phyloP scores from a whole-genome alignment of 176 grass and related monocot genomes.

The Neostapfia colusana region DNA sequence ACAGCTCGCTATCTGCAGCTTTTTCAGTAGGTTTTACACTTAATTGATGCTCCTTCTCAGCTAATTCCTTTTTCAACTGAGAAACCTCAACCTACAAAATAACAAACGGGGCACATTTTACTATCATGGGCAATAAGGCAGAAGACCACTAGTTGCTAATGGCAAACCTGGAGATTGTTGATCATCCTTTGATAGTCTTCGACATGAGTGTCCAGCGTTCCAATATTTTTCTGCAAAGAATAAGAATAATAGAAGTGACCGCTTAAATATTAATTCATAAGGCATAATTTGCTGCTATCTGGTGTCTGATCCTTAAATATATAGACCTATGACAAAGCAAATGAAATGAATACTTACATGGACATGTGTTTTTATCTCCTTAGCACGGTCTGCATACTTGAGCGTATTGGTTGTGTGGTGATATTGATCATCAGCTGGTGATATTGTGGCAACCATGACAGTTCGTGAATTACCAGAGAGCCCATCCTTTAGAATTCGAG shows the following conservation, averaged over 20 bases:
- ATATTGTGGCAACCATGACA: conserved; percentile 98
- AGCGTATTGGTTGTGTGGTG: conserved; percentile 96
- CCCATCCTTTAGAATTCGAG: conserved; percentile 97
- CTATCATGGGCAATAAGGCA: conserved; percentile 13
- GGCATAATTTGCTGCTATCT: neutral
- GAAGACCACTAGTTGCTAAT: neutral
- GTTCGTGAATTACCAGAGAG: conserved; percentile 96
- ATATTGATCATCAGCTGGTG: conserved; percentile 94
- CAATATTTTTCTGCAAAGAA: conserved; percentile 89
- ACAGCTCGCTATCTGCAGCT: conserved; percentile 77
- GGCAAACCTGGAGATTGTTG: conserved; percentile 80
- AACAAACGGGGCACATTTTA: conserved; percentile 23
- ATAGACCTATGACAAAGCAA: neutral
- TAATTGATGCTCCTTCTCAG: conserved; percentile 90
- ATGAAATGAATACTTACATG: conserved; percentile 62
- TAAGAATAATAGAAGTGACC: conserved; percentile 27
- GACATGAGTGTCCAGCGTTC: conserved; percentile 86
- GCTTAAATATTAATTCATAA: conserved; percentile 9
- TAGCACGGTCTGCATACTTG: conserved; percentile 97
- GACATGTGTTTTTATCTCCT: conserved; percentile 99
- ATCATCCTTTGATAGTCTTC: conserved; percentile 96
- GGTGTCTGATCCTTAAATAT: neutral
- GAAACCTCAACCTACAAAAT: conserved; percentile 83
- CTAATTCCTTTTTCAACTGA: conserved; percentile 79
- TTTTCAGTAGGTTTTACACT: conserved; percentile 81